These are phyloP conservation scores for Microthyrium microscopicum DNA, from an alignment of 2,329 filamentous ascomycete species.

Conservation along the genomic window DNA sequence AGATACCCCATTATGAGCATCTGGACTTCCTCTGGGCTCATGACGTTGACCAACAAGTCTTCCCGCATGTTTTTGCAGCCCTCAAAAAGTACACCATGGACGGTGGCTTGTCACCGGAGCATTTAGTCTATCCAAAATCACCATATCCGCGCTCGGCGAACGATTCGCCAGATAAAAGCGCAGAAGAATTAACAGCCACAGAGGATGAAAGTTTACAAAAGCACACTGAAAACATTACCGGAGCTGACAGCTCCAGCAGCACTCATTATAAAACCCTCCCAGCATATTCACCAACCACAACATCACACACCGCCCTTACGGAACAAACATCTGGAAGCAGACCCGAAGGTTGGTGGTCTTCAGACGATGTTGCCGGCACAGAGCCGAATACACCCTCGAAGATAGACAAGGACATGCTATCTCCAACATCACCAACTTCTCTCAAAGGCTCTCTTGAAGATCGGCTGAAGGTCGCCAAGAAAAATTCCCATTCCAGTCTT, in stretches of 20 bases:
- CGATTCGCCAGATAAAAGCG: background rate
- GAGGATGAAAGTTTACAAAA: background rate
- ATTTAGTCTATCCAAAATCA: background rate
- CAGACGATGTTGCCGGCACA: constrained; percentile 6
- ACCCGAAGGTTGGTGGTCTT: constrained; percentile 8
- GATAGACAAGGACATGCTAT: background rate
- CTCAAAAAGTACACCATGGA: constrained; percentile 45
- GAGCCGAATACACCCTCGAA: constrained; percentile 2
- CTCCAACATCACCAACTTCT: background rate
- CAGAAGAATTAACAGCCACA: background rate
- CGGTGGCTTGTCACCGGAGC: background rate
- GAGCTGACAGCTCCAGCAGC: background rate
- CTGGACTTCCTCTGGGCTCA: constrained; percentile 90
- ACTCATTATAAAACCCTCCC: background rate
- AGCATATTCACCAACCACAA: background rate
- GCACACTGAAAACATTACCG: constrained; percentile 3
- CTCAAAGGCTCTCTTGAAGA: too few relatives aligned
- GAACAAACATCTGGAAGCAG: background rate
- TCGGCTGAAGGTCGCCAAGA: too few relatives aligned
- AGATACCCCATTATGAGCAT: constrained; percentile 88
- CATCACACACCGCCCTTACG: constrained; percentile 1
- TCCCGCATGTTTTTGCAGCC: constrained; percentile 81
- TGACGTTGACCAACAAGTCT: constrained; percentile 70
- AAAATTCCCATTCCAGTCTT: too few relatives aligned
- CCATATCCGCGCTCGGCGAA: constrained; percentile 1